Conservation (phyloP, 805 yeast species). For the Barnettozyma salicaria region DNA sequence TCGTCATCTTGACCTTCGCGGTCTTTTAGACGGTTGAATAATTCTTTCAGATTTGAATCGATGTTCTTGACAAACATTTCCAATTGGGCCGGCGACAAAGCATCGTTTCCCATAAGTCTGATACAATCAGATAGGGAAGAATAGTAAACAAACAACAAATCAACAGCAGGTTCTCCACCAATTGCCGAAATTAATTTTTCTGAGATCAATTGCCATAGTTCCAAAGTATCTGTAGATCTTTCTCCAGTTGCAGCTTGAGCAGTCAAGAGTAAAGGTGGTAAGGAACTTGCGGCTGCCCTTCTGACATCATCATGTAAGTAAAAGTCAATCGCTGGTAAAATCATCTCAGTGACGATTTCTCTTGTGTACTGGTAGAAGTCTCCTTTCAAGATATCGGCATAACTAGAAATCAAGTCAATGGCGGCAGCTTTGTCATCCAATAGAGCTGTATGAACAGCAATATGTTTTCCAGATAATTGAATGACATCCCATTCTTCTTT, state of each 20-base stretch:
- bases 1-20: slow-evolving; percentile 79
- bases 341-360: slow-evolving; percentile 70
- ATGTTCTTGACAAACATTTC: slow-evolving; percentile 52
- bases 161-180: slow-evolving; percentile 76
- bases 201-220: slow-evolving; percentile 67
- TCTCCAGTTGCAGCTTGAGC: slow-evolving; percentile 44
- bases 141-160: slow-evolving; percentile 73
- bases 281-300: slow-evolving; percentile 78
- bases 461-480: slow-evolving; percentile 82
- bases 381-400: slow-evolving; percentile 78
- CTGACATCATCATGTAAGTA: slow-evolving; percentile 93
- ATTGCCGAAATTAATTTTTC: slow-evolving; percentile 62
- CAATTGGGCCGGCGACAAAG: slow-evolving; percentile 52
- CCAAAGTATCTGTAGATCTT: slow-evolving; percentile 52
- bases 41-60: slow-evolving; percentile 55
- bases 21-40: slow-evolving; percentile 60
- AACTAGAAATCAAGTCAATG: slow-evolving; percentile 77
- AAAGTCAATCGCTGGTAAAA: slow-evolving; percentile 84
- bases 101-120: slow-evolving; percentile 58
- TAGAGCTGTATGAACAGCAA: slow-evolving; percentile 92
- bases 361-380: slow-evolving; percentile 79
- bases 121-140: slow-evolving; percentile 62
- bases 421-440: slow-evolving; percentile 92
- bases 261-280: slow-evolving; percentile 70
- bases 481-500: slow-evolving; percentile 96